Percentiles rank a stretch among this genome's conserved stretches.
These are phyloP conservation scores for Streptanthus diversifolius DNA, from an alignment of 345 rosid genomes.

Conservation along the genomic window DNA sequence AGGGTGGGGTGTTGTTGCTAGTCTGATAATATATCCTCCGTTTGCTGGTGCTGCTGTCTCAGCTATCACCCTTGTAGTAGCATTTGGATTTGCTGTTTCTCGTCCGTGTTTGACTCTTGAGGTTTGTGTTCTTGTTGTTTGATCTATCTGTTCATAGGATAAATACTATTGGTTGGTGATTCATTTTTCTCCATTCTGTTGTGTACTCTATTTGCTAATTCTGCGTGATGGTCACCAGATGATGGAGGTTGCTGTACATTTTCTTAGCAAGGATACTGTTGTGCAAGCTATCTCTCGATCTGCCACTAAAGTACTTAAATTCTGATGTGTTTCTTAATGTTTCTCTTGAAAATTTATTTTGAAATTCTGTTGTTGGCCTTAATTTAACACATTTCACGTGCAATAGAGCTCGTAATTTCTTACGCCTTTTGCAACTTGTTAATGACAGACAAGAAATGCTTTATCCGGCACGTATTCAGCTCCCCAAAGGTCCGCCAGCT, in stretches of 20 bases:
- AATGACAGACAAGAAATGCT: conserved; percentile 92
- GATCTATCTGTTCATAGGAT: not conserved
- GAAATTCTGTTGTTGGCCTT: not conserved
- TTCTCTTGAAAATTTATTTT: not conserved
- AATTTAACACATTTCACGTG: conserved; percentile 5
- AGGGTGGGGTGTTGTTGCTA: conserved; percentile 99
- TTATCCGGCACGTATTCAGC: conserved; percentile 98
- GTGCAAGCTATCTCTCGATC: conserved; percentile 97
- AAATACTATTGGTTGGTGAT: not conserved
- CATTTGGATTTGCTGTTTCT: conserved; percentile 99
- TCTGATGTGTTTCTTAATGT: conserved; percentile 4
- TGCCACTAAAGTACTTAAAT: conserved; percentile 79
- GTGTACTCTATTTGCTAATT: conserved; percentile 14
- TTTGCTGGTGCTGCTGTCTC: conserved; percentile 99
- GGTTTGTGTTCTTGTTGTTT: conserved; percentile 45
- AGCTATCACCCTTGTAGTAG: conserved; percentile 92
- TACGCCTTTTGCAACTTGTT: conserved; percentile 5
- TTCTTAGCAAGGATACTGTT: conserved; percentile 93
- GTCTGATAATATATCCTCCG: conserved; percentile 94
- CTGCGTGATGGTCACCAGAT: conserved; percentile 50
- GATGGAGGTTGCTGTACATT: conserved; percentile 99
- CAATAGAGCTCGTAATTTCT: conserved; percentile 12
- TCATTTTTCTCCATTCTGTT: not conserved
- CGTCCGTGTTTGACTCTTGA: conserved; percentile 96
- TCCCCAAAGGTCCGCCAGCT: conserved; percentile 99